Conservation (phyloP, 805 yeast species). For the Metschnikowia dekortorum region DNA sequence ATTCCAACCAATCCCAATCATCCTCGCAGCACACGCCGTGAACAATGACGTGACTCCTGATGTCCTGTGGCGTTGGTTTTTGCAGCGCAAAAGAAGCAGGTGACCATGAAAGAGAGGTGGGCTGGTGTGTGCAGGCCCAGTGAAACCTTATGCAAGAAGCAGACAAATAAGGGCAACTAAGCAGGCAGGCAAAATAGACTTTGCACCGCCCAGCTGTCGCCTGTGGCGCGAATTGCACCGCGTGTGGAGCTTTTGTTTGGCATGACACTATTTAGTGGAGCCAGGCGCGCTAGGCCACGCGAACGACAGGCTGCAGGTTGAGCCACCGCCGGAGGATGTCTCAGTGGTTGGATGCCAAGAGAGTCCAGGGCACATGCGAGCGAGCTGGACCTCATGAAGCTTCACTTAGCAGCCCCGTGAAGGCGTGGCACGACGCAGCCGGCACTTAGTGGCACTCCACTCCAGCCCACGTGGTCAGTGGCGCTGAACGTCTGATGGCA, state of each 20-base stretch:
- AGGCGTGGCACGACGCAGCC: background rate
- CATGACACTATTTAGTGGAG: background rate
- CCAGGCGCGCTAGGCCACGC: background rate
- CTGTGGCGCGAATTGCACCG: background rate
- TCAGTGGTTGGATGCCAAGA: background rate
- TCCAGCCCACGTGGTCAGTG: no score
- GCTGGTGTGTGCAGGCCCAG: background rate
- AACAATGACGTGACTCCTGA: background rate
- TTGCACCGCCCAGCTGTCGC: background rate
- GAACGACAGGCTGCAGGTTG: background rate
- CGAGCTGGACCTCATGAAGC: background rate
- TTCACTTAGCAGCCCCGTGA: background rate
- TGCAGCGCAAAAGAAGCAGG: background rate
- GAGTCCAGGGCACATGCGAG: background rate
- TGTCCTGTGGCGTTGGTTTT: background rate
- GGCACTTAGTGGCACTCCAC: background rate
- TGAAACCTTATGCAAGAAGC: background rate
- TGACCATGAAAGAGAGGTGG: background rate
- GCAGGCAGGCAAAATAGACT: background rate
- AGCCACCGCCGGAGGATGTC: background rate
- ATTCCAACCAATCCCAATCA: background rate
- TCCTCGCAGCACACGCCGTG: background rate
- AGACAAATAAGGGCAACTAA: background rate
- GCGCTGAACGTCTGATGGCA: no score
- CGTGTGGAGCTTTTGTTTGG: background rate